These are phyloP conservation scores for Ophiostoma novo-ulmi DNA, from an alignment of 2,329 filamentous ascomycete species.

Conservation along the genomic window DNA sequence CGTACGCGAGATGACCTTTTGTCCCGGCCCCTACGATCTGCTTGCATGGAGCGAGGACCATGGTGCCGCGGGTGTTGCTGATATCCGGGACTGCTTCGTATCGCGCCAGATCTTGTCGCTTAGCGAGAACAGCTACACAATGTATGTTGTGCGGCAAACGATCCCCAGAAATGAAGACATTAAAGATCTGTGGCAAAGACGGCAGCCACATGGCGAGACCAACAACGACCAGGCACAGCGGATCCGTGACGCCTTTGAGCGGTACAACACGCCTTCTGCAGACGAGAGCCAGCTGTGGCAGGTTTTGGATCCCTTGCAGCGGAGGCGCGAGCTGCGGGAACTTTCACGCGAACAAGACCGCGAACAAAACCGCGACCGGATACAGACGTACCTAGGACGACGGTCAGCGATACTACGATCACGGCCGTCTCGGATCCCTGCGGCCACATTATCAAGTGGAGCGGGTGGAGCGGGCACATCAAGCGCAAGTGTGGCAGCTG, in stretches of 20 bases:
- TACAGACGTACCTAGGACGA: constrained; percentile 15
- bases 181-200: constrained; percentile 41
- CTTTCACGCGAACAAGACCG: background rate
- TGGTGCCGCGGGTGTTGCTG: constrained; percentile 67
- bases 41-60: constrained; percentile 92
- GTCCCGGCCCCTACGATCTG: constrained; percentile 82
- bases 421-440: constrained; percentile 13
- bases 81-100: constrained; percentile 62
- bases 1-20: constrained; percentile 86
- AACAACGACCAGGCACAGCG: constrained; percentile 32
- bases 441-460: background rate
- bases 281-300: constrained; percentile 54
- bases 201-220: constrained; percentile 35
- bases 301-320: constrained; percentile 41
- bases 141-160: constrained; percentile 45
- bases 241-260: constrained; percentile 37
- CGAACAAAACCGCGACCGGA: background rate
- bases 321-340: constrained; percentile 17
- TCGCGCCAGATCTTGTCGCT: constrained; percentile 65
- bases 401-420: constrained; percentile 19
- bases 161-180: constrained; percentile 30
- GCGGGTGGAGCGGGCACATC: background rate
- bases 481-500: background rate
- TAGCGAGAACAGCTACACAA: constrained; percentile 49
- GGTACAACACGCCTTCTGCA: constrained; percentile 48